Conservation (phyloP, 257 asterid species). For the Ajuga chamaepitys region DNA sequence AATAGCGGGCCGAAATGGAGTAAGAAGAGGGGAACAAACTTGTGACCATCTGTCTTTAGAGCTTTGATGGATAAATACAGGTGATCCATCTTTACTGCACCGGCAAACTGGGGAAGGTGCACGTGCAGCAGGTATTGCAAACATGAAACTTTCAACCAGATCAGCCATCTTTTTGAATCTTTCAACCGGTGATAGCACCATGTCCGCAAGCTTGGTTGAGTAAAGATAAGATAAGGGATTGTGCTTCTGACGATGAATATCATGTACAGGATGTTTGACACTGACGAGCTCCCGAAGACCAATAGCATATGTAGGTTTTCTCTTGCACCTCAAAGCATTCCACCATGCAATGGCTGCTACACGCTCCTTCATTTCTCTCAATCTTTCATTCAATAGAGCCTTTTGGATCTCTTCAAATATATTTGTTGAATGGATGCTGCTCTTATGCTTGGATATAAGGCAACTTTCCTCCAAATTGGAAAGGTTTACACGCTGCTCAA, state of each 20-base stretch:
- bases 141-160: slow-evolving; percentile 92
- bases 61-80: slow-evolving; percentile 53
- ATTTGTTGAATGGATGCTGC: slow-evolving; percentile 37
- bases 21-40: slow-evolving; percentile 58
- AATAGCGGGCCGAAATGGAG: slow-evolving; percentile 94
- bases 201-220: slow-evolving; percentile 73
- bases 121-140: slow-evolving; percentile 98
- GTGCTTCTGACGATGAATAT: slow-evolving; percentile 41
- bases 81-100: slow-evolving; percentile 74
- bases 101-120: slow-evolving; percentile 88
- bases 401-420: slow-evolving; percentile 73
- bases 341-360: slow-evolving; percentile 85
- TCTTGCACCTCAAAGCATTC: slow-evolving; percentile 88
- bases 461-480: slow-evolving; percentile 32
- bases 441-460: slow-evolving; percentile 32
- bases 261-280: slow-evolving; percentile 55
- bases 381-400: slow-evolving; percentile 55
- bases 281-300: slow-evolving; percentile 68
- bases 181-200: slow-evolving; percentile 78
- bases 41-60: slow-evolving; percentile 52
- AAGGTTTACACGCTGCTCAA: slow-evolving; percentile 41
- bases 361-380: slow-evolving; percentile 70
- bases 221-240: slow-evolving; percentile 47
- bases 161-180: slow-evolving; percentile 62
- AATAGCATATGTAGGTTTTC: slow-evolving; percentile 72